A percentile compares a stretch with the other conserved stretches of the same genome.
Conservation (phyloP, 2,329 filamentous ascomycete species). For the Colletotrichum falcatum region DNA sequence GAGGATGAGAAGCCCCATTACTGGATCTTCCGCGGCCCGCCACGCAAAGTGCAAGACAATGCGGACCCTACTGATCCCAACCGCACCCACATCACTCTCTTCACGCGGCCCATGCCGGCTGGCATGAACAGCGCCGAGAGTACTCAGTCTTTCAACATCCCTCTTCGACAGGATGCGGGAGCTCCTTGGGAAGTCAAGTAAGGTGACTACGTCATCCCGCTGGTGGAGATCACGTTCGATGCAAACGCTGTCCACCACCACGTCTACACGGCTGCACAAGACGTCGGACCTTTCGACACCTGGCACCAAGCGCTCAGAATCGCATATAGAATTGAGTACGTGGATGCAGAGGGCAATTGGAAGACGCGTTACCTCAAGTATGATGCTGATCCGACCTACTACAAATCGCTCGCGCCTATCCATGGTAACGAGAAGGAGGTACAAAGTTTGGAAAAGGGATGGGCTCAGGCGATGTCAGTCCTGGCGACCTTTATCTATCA, state of each 20-base stretch:
- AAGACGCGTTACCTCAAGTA: background rate
- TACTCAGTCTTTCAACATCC: background rate
- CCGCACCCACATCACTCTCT: no score
- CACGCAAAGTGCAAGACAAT: background rate
- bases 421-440: no score
- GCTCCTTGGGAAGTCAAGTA: background rate
- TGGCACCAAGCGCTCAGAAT: background rate
- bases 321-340: background rate
- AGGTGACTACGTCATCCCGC: background rate
- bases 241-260: background rate
- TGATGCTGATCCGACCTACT: no score
- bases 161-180: background rate
- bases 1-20: background rate
- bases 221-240: background rate
- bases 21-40: background rate
- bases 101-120: background rate
- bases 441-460: no score
- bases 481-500: no score
- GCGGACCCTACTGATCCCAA: no score
- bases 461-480: no score
- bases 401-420: no score
- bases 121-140: no score
- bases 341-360: background rate
- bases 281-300: background rate
- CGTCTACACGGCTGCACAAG: background rate